Percentiles rank a stretch among this genome's conserved stretches.
These are phyloP conservation scores for Cladophialophora carrionii DNA, from an alignment of 2,329 filamentous ascomycete genomes.

Conservation along the genomic window DNA sequence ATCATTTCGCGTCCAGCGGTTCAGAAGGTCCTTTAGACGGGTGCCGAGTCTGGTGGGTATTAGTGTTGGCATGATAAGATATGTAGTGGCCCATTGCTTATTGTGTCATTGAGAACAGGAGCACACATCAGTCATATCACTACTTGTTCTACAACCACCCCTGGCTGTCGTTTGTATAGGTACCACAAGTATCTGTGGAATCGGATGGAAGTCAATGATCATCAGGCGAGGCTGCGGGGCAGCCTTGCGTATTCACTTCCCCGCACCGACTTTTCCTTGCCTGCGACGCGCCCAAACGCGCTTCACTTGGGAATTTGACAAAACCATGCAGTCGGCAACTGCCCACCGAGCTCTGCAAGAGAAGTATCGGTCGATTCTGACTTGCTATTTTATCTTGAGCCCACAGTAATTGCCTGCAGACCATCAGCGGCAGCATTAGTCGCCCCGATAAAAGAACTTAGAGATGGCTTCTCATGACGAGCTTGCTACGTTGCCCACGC, in stretches of 20 bases:
- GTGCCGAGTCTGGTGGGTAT: not conserved
- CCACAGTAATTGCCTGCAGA: not conserved
- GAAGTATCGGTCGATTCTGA: not conserved
- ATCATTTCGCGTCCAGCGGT: slow-evolving; percentile 20
- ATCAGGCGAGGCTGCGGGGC: not conserved
- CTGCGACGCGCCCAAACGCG: not conserved
- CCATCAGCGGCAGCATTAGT: not conserved
- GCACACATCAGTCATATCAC: not conserved
- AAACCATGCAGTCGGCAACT: not conserved
- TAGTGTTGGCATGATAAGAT: slow-evolving; percentile 1
- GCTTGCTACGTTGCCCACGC: slow-evolving; percentile 38
- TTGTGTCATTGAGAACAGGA: not conserved
- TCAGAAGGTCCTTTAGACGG: slow-evolving; percentile 7
- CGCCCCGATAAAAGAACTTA: not conserved
- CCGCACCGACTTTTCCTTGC: not conserved
- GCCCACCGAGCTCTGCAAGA: not conserved
- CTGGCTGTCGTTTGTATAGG: not conserved
- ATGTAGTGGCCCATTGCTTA: not conserved
- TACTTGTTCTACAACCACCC: not conserved
- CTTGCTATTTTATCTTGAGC: not conserved
- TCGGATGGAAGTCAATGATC: not conserved
- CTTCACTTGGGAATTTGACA: not conserved
- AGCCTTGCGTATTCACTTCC: not conserved
- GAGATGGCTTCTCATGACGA: slow-evolving; percentile 12
- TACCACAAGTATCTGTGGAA: not conserved